These are phyloP conservation scores for Anastatica hierochuntica DNA, from an alignment of 345 rosid species.

Conservation along the genomic window DNA sequence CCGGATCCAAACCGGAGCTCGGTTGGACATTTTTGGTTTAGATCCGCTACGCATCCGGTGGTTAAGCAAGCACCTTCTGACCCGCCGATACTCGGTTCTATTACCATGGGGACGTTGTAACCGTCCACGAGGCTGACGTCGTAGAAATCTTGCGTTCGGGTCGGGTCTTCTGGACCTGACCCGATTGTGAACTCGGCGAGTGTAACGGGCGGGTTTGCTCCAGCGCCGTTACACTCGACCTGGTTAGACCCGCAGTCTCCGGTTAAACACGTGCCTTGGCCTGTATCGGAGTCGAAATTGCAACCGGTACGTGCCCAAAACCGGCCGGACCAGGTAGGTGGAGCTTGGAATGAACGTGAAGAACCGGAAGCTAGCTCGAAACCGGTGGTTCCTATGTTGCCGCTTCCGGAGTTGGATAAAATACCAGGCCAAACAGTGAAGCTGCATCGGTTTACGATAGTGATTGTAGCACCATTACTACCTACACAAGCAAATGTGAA, in stretches of 20 bases:
- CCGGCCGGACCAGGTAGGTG: conserved; percentile 62
- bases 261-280: conserved; percentile 45
- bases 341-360: conserved; percentile 41
- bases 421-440: conserved; percentile 70
- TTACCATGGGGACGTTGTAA: conserved; percentile 50
- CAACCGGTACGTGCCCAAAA: conserved; percentile 69
- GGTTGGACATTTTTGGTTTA: conserved; percentile 53
- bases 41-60: conserved; percentile 52
- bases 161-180: conserved; percentile 36
- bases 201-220: conserved; percentile 58
- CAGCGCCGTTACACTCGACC: conserved; percentile 51
- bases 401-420: conserved; percentile 39
- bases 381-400: conserved; percentile 40
- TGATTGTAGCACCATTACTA: conserved; percentile 43
- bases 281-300: conserved; percentile 32
- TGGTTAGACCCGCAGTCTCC: conserved; percentile 65
- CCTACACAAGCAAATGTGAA: conserved; percentile 24
- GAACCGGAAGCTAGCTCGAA: conserved; percentile 41
- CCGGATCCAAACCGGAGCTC: conserved; percentile 38
- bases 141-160: conserved; percentile 44
- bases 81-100: conserved; percentile 44
- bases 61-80: conserved; percentile 40
- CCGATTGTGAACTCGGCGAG: conserved; percentile 65
- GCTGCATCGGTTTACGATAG: conserved; percentile 44
- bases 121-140: conserved; percentile 71